Evolutionary conservation across 1,139 yeast genomes (phyloP).

Genomic region (Dujonia santamariae): DNA sequence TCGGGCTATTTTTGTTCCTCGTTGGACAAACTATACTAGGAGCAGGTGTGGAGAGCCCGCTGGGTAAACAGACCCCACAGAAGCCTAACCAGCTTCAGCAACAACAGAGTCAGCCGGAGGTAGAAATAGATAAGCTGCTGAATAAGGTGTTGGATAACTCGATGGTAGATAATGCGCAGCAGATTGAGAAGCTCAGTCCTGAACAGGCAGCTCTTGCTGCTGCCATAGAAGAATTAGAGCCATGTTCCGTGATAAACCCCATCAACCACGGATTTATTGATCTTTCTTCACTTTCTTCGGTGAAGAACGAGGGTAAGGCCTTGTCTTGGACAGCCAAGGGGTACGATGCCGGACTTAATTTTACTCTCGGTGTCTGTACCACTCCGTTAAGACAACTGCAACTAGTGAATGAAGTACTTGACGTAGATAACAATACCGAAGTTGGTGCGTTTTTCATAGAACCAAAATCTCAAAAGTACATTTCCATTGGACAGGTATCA

Average conservation of each 20-base stretch:
- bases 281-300: conserved; percentile 47
- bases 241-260: conserved; percentile 57
- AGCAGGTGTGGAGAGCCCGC: too few species aligned
- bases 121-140: too few species aligned
- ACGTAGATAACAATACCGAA: conserved; percentile 42
- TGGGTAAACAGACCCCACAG: too few species aligned
- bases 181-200: not conserved
- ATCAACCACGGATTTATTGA: conserved; percentile 54
- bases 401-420: conserved; percentile 29
- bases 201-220: conserved; percentile 4
- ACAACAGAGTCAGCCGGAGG: conserved; percentile 1
- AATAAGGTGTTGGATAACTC: too few species aligned
- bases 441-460: conserved; percentile 72
- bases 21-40: too few species aligned
- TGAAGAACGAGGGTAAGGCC: conserved; percentile 39
- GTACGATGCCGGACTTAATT: conserved; percentile 68
- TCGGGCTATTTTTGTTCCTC: too few species aligned
- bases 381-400: conserved; percentile 42
- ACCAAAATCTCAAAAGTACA: conserved; percentile 42
- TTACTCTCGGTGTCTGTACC: conserved; percentile 78
- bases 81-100: conserved; percentile 1
- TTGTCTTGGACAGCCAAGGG: conserved; percentile 70
- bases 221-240: conserved; percentile 22
- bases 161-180: not conserved
- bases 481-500: conserved; percentile 65